Conservation (phyloP, 2,329 filamentous ascomycete species). For the Ophiocordyceps australis region DNA sequence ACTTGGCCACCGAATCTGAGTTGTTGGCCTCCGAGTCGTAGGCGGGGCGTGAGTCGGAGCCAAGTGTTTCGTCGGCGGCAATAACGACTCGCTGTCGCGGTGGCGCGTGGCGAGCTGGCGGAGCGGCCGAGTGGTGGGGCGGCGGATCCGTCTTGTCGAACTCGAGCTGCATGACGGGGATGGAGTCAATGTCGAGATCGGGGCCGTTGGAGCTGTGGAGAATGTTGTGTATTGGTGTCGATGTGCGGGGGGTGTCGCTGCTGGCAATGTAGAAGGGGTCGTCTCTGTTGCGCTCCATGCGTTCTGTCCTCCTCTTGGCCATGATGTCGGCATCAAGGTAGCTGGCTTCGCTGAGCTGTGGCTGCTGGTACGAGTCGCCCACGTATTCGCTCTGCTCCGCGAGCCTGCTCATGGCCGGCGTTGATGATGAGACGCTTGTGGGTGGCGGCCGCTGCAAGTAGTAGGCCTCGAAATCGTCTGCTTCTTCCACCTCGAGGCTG, state of each 20-base stretch:
- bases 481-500: conserved; percentile 29
- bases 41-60: conserved; percentile 28
- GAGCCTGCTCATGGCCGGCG: conserved; percentile 35
- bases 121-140: conserved; percentile 10
- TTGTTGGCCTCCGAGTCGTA: conserved; percentile 38
- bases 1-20: conserved; percentile 27
- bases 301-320: conserved; percentile 56
- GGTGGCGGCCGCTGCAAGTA: conserved; percentile 39
- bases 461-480: conserved; percentile 50
- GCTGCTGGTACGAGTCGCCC: conserved; percentile 38
- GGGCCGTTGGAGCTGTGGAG: conserved; percentile 54
- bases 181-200: conserved; percentile 79
- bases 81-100: conserved; percentile 46
- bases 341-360: conserved; percentile 41
- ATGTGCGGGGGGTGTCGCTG: conserved; percentile 37
- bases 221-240: conserved; percentile 66
- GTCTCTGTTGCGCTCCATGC: conserved; percentile 68
- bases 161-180: conserved; percentile 87
- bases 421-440: conserved; percentile 28
- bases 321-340: conserved; percentile 58
- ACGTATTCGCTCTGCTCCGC: conserved; percentile 29
- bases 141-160: conserved; percentile 40
- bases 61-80: conserved; percentile 55
- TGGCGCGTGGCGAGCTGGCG: conserved; percentile 18
- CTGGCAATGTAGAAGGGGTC: conserved; percentile 84